These are phyloP conservation scores for Claviceps fusiformis DNA, from an alignment of 2,329 filamentous ascomycete species.

Conservation along the genomic window DNA sequence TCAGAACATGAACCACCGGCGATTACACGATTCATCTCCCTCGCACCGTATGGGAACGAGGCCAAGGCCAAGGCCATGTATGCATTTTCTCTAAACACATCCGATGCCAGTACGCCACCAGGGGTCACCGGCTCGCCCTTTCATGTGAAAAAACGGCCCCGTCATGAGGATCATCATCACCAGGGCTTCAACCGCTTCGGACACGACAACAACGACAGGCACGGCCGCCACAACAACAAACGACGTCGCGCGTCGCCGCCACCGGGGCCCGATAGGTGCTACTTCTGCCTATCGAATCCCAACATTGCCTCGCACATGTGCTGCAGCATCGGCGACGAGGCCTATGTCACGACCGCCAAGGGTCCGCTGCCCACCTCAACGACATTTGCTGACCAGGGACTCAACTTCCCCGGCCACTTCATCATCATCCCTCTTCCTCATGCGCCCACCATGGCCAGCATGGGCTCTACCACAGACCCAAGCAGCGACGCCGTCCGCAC, in stretches of 20 bases:
- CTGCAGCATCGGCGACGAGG: constrained; percentile 73
- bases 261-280: constrained; percentile 67
- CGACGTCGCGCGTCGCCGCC: constrained; percentile 38
- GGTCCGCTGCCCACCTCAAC: constrained; percentile 64
- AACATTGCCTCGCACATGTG: constrained; percentile 78
- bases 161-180: constrained; percentile 25
- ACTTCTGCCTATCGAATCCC: constrained; percentile 88
- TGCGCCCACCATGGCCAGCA: constrained; percentile 56
- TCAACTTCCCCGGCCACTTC: constrained; percentile 72
- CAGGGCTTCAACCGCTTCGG: constrained; percentile 40
- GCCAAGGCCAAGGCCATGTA: constrained; percentile 71
- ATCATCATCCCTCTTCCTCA: constrained; percentile 85
- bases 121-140: constrained; percentile 71
- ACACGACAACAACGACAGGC: constrained; percentile 28
- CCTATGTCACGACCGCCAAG: constrained; percentile 84
- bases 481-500: constrained; percentile 46
- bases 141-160: constrained; percentile 45
- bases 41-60: constrained; percentile 64
- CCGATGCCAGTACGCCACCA: constrained; percentile 48
- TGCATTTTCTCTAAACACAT: constrained; percentile 58
- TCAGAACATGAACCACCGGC: constrained; percentile 35
- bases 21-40: constrained; percentile 79
- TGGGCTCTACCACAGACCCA: constrained; percentile 39
- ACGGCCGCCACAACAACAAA: constrained; percentile 28
- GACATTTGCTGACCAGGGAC: constrained; percentile 50